Evolutionary conservation across 2,329 filamentous ascomycete species (phyloP).

Genomic region (Aspergillus persii): DNA sequence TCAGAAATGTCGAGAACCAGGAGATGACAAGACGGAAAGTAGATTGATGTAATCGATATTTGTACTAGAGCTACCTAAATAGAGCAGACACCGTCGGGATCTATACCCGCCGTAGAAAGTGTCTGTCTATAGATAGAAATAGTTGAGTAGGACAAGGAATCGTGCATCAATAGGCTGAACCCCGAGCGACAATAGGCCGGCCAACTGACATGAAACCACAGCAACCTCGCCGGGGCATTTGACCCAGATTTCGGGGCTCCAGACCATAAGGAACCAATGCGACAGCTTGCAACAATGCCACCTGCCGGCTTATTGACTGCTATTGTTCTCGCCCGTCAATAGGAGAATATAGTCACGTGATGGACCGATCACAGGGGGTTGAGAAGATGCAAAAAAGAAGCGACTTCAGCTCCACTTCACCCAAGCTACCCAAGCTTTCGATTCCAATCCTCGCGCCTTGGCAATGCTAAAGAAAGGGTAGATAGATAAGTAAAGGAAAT

Average conservation of each 20-base stretch:
- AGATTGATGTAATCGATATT: background rate
- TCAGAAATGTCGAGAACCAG: background rate
- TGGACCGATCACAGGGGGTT: background rate
- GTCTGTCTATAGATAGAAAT: conserved; percentile 6
- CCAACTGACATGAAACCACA: background rate
- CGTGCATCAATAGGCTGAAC: background rate
- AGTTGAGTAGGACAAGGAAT: background rate
- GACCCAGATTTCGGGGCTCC: background rate
- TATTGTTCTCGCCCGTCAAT: conserved; percentile 25
- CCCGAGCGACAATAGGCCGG: background rate
- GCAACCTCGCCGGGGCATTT: background rate
- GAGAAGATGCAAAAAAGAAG: too few relatives aligned
- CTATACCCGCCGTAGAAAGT: background rate
- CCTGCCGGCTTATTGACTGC: conserved; percentile 3
- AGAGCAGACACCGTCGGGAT: background rate
- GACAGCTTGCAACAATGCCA: conserved; percentile 13
- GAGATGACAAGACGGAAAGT: conserved; percentile 1
- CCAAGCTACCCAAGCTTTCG: background rate
- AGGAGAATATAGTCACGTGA: conserved; percentile 19
- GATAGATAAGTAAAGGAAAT: background rate
- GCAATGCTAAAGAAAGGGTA: background rate
- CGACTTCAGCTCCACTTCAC: too few relatives aligned
- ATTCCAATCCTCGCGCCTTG: background rate
- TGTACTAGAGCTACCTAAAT: background rate
- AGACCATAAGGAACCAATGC: background rate